Evolutionary conservation across 345 rosid genomes (phyloP), one percentile per base, ranked within the genome.

Genomic region (Clausena lansium): DNA sequence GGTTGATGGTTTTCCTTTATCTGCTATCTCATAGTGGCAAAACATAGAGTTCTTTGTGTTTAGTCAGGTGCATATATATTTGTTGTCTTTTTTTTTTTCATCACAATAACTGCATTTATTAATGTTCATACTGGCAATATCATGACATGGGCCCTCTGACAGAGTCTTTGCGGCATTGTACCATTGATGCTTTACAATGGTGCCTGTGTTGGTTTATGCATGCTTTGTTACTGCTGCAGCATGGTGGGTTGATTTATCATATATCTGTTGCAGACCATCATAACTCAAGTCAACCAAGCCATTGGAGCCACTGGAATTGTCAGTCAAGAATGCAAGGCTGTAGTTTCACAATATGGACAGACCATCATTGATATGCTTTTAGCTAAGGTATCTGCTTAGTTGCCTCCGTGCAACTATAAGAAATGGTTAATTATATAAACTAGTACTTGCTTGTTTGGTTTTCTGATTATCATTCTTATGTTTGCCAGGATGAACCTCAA

Each of bases 271-370:
- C 83, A 89, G 95, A 54, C 81, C 24, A 86, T 91, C 57, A 83
- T 91, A 79, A 67, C 90, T 32, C 86, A 88, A 81, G 87, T 88
- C 54, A 91, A 91, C 70, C 90, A 87, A 59, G 93, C 93, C 33
- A 91, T 91, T 77, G 96, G 92, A 79, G 93, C 93, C 19, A 38
- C 90, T 33, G 96, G 96, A 47, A 76, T 91, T 36, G 89, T 84
- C 38, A 90, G 96, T 83, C 87, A 88, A 77, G 89, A 91, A 75
- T 90, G 93, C 81, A 88, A 87, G 84, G 81, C 83, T 25, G 87
- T 91, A 61, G 91, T 91, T 77, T 57, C 85, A 17, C 75, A 90
- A 50, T 89, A 91, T 76, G 96, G 96, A 24, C 85, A 88, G 71
- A 80, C 84, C 60, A 91, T 88, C 60, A 75, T 91, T 69, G 66